Evolutionary conservation across 176 grass and related monocot genomes (phyloP), one percentile per base, ranked within the genome.

Genomic region (Chrysopogon serrulatus): DNA sequence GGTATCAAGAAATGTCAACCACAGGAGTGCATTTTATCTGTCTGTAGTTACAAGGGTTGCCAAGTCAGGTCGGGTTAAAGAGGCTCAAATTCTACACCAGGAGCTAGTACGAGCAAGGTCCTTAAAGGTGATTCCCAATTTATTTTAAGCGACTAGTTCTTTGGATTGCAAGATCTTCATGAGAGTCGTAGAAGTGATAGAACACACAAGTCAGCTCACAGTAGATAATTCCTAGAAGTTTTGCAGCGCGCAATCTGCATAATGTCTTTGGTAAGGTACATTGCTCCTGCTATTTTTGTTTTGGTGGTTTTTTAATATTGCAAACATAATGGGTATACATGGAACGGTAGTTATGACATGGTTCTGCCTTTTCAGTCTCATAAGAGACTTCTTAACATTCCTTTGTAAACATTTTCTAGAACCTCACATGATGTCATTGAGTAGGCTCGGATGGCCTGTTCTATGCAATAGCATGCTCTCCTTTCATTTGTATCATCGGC

Each of bases 21-120:
- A 61, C 37, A 80, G 57, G 57, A 80, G 56, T 82, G 71, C 87
- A 82, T 63, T 89, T 53, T 94, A 83, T 64, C n/a, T 51, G 66
- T 83, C 84, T 48, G 68, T 94, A 65, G 68, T 94, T 47, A 87
- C 79, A 90, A 86, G 78, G 75, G 68, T 94, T 8, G 81, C 92
- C 36, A 83, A 80, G 27, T 85, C 87, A 87, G 92, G 92, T 57
- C 56, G 53, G 41, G 69, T 61, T 77, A 83, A 90, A 81, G 87
- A 89, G 69, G 92, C 92, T 49, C 28, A 61, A 72, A 42, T 66
- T 74, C 66, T 94, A 82, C 68, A 83, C 71, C 74, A 44, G 61
- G 81, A 72, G 63, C 82, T 94, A 82, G 28, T 90, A 41, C 62
- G 35, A 79, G 73, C 74, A 87, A 91, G 49, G 67, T 94, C 67